Conservation (phyloP, 2,329 filamentous ascomycete species). For the Colletotrichum sp. region DNA sequence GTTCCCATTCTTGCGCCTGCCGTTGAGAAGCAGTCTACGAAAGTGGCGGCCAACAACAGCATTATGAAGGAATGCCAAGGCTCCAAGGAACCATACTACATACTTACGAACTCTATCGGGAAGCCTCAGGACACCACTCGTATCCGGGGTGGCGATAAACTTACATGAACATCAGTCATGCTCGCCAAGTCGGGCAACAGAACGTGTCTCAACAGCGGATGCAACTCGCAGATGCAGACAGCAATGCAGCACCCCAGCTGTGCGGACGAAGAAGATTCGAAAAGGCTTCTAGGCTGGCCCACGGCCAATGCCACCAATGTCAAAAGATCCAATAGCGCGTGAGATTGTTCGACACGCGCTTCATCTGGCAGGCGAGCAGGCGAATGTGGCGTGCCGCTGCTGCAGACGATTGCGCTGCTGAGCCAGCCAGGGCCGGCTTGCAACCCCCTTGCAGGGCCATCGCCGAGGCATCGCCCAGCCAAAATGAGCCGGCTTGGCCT, state of each 20-base stretch:
- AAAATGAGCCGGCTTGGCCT: neutral
- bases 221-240: neutral
- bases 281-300: neutral
- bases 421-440: neutral
- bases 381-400: neutral
- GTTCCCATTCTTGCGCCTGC: neutral
- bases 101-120: neutral
- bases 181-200: neutral
- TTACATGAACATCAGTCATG: neutral
- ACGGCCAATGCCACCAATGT: neutral
- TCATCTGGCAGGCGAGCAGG: neutral
- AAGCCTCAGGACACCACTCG: neutral
- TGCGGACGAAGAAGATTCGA: neutral
- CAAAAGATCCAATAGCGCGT: neutral
- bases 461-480: neutral
- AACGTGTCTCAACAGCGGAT: neutral
- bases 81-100: neutral
- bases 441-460: neutral
- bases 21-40: neutral
- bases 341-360: neutral
- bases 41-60: neutral
- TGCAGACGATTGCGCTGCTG: neutral
- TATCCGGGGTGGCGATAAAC: neutral
- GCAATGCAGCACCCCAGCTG: neutral
- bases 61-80: neutral